phyloP scores from a whole-genome alignment of 1,139 yeast genomes.

The Candida dubliniensis region DNA sequence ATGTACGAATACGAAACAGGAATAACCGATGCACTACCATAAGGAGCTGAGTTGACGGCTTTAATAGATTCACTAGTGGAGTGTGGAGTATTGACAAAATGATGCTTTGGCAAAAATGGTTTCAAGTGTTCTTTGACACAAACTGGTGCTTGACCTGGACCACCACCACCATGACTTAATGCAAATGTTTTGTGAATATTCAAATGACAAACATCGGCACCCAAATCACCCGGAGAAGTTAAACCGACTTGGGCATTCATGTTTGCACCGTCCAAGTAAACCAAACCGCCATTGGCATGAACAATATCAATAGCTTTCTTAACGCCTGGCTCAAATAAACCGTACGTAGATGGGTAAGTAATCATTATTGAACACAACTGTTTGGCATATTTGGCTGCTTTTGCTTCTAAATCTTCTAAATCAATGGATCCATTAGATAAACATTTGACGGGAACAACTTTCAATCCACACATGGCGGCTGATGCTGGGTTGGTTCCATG shows the following conservation, averaged over 20 bases:
- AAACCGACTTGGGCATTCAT: constrained; percentile 99
- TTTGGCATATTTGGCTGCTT: constrained; percentile 69
- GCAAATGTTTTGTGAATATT: constrained; percentile 97
- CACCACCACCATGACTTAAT: constrained; percentile 99
- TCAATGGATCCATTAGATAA: constrained; percentile 83
- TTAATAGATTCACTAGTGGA: constrained; percentile 57
- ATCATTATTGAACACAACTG: constrained; percentile 90
- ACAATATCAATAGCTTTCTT: constrained; percentile 80
- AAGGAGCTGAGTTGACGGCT: constrained; percentile 91
- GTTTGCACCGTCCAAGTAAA: constrained; percentile 96
- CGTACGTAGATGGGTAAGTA: constrained; percentile 96
- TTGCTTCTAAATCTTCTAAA: constrained; percentile 66
- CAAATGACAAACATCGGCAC: constrained; percentile 98
- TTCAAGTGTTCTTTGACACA: constrained; percentile 84
- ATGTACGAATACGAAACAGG: constrained; percentile 95
- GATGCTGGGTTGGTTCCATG: constrained; percentile 99
- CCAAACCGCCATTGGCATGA: constrained; percentile 89
- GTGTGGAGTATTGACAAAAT: constrained; percentile 59
- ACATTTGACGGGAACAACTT: constrained; percentile 91
- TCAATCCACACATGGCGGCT: constrained; percentile 95
- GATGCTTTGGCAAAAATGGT: constrained; percentile 83
- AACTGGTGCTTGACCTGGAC: constrained; percentile 98
- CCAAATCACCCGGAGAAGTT: constrained; percentile 95
- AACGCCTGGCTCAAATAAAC: constrained; percentile 91
- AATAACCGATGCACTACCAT: constrained; percentile 89